Evolutionary conservation across 345 rosid genomes (phyloP), one percentile per base, ranked within the genome.

Genomic region (Bretschneidera sinensis): DNA sequence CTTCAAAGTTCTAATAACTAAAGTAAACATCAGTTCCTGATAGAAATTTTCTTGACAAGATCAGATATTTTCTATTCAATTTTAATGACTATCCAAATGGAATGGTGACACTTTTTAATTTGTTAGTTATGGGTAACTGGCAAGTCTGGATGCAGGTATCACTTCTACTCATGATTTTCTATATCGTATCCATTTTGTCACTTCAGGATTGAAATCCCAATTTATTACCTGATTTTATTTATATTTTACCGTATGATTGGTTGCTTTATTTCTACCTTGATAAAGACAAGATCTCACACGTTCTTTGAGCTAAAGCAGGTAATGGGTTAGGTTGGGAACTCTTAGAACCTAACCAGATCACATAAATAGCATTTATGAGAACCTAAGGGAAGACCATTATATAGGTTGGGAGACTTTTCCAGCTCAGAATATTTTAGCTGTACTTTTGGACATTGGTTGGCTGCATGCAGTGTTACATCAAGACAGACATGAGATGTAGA

Each of bases 71-170:
- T 45, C 85, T 90, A 53, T 78, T 94, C 76, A 94, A 94, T 71
- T 90, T 94, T 70, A 94, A 94, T 65, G 99, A 94, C 74, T 94
- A 86, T 71, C 97, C 99, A 60, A 94, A 86, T 70, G 99, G 99
- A 55, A 94, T 94, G 97, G 86, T 94, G 71, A 88, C 97, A 6
- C 96, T 94, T 51, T 94, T 94, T 75, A 90, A 86, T 78, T 69
- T 90, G 85, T 76, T 94, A 63, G 97, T 94, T 17, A 43, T 90
- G 99, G 83, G 83, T 25, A 88, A 88, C 60, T 90, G 99, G 99
- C 99, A 94, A 74, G 71, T 43, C 0, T 94, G 97, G 97, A 88
- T 94, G 91, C 79, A 94, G 97, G 99, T 90, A 81, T 45, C 17
- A 25, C 34, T 59, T 21, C 28, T 17, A 18, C 63, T 50, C 34